Evolutionary conservation across 768 basidiomycete genomes (phyloP), one percentile per base, ranked within the genome.

Genomic region (Boletellus ananiceps): DNA sequence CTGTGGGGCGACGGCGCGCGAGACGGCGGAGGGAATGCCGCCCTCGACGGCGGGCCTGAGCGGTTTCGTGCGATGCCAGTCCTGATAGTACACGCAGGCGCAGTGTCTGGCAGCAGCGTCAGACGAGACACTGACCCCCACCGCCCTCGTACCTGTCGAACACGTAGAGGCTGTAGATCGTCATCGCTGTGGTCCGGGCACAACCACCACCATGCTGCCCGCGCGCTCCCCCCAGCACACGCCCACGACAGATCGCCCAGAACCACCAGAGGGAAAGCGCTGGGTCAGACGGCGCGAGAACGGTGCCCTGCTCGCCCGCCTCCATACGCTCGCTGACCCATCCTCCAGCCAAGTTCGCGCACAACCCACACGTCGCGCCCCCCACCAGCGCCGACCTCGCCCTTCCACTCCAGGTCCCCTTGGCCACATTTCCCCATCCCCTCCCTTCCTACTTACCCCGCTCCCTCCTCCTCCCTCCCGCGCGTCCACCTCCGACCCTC

Each of bases 41-140:
- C 84, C 84, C 64, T 84, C 79, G 14, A 76, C 75, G 2, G 93
- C 88, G 35, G 80, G 78, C 66, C 82, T 85, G 27, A 85, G 82
- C 29, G 83, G 77, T 46, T 78, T 83, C 0, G 84, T 83, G 43
- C 91, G 82, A 59, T 94, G 86, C 89, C 92, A 95, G 66, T 95
- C 91, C 57, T 96, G 92, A 66, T 97, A 96, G 71, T 95, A 97
- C 40, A 98, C 80, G 62, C 90, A 92, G 16, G 78, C 79, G 68
- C 94, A 93, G 66, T 96, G 91, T 68, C 95, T 93, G 65, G 9
- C 23, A 8, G 21, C 8, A 1, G 6, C 12, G 21, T 11, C 11
- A 21, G 37, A 9, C 36, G 23, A 25, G 23, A 5, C 23, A 25
- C 23, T 4, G 23, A 25, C 29, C 29, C 11, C 5, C 29, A 29